These are phyloP conservation scores for Aureobasidium musti DNA, from an alignment of 2,329 filamentous ascomycete genomes.

Conservation along the genomic window DNA sequence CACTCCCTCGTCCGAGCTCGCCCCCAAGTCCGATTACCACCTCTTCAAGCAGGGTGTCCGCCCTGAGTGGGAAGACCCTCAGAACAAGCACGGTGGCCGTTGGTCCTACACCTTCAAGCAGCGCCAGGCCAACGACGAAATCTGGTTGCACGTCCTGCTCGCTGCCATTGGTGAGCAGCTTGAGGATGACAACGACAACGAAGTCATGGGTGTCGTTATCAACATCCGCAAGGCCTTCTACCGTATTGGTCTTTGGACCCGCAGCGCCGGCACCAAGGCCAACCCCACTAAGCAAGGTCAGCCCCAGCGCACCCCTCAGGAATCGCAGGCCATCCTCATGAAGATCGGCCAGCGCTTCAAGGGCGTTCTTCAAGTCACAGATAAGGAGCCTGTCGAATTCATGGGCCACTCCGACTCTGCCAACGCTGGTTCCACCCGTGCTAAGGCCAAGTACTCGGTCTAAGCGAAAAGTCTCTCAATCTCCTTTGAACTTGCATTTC, in stretches of 20 bases:
- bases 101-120: slow-evolving; percentile 99
- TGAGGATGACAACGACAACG: slow-evolving; percentile 89
- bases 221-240: slow-evolving; percentile 99
- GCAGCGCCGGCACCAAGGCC: slow-evolving; percentile 80
- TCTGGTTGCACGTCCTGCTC: slow-evolving; percentile 98
- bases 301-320: slow-evolving; percentile 71
- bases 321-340: slow-evolving; percentile 81
- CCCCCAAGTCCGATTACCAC: slow-evolving; percentile 98
- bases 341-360: slow-evolving; percentile 91
- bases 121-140: slow-evolving; percentile 91
- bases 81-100: slow-evolving; percentile 99
- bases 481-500: slow-evolving; percentile 21
- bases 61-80: slow-evolving; percentile 96
- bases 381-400: slow-evolving; percentile 83
- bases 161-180: slow-evolving; percentile 96
- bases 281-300: slow-evolving; percentile 52
- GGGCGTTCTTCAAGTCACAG: slow-evolving; percentile 78
- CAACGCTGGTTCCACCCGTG: slow-evolving; percentile 87
- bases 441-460: slow-evolving; percentile 89
- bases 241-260: slow-evolving; percentile 96
- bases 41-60: slow-evolving; percentile 97
- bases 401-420: slow-evolving; percentile 95
- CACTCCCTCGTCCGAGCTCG: slow-evolving; percentile 89
- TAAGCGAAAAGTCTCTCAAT: slow-evolving; percentile 48
- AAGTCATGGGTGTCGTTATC: slow-evolving; percentile 99